A percentile compares a stretch with the other conserved stretches of the same genome.
phyloP scores from a whole-genome alignment of 2,329 filamentous ascomycete species.

The Cytospora mali region DNA sequence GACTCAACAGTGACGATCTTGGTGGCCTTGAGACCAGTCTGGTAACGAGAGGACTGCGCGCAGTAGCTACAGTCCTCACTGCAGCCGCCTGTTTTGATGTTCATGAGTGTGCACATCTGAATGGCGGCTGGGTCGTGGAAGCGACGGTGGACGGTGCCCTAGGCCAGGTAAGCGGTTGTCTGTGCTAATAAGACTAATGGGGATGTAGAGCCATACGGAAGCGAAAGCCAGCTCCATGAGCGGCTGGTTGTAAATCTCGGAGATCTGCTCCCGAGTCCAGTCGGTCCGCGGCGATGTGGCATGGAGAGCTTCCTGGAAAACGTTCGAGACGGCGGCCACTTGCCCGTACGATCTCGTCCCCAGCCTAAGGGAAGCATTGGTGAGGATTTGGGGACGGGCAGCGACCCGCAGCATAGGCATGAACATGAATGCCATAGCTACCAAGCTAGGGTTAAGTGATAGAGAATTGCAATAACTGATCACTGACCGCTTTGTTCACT shows the following conservation, averaged over 20 bases:
- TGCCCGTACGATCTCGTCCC: not conserved
- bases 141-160: conserved; percentile 78
- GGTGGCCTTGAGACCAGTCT: conserved; percentile 76
- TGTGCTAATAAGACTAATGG: not conserved
- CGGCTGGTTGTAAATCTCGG: conserved; percentile 79
- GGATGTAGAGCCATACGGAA: conserved; percentile 58
- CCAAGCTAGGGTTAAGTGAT: too few relatives aligned
- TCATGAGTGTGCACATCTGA: conserved; percentile 93
- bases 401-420: not conserved
- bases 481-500: too few relatives aligned
- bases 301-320: conserved; percentile 57
- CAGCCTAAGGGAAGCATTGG: not conserved
- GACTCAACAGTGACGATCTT: conserved; percentile 79
- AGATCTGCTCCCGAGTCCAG: conserved; percentile 83
- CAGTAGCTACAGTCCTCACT: conserved; percentile 94
- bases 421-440: not conserved
- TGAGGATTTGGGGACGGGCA: not conserved
- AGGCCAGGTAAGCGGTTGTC: conserved; percentile 22
- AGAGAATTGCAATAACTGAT: too few relatives aligned
- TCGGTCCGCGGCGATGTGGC: conserved; percentile 66
- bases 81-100: conserved; percentile 93
- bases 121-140: conserved; percentile 84
- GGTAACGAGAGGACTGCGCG: conserved; percentile 82
- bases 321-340: conserved; percentile 15
- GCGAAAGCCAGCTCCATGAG: conserved; percentile 78